Evolutionary conservation across 208 protist genomes (phyloP).

Genomic region (Acanthamoeba culbertsoni): DNA sequence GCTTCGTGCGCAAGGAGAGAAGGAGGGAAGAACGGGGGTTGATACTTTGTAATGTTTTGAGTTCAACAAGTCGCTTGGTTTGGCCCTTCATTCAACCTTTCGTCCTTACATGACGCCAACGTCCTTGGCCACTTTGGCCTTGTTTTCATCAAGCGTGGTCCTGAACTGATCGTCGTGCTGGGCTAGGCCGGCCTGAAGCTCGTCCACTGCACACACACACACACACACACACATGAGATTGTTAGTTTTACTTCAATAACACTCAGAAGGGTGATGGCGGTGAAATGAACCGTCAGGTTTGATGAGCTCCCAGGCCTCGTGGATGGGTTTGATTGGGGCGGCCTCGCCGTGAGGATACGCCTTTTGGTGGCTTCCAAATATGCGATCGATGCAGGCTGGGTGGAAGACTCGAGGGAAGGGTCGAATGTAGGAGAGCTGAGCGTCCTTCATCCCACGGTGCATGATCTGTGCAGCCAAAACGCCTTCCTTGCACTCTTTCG

Average conservation of each 20-base stretch:
- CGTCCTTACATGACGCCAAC: constrained; percentile 16
- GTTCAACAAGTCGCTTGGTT: too few species aligned
- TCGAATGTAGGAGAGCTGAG: constrained; percentile 21
- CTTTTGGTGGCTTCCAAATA: constrained; percentile 1
- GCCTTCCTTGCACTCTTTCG: constrained; percentile 21
- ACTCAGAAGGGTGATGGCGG: background rate
- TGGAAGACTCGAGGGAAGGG: constrained; percentile 44
- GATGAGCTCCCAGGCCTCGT: constrained; percentile 6
- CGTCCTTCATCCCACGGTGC: constrained; percentile 40
- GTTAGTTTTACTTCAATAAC: too few species aligned
- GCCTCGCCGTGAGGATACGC: background rate
- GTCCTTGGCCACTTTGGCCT: constrained; percentile 43
- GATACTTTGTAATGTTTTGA: too few species aligned
- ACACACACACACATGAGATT: too few species aligned
- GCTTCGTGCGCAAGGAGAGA: too few species aligned
- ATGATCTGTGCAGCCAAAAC: constrained; percentile 39
- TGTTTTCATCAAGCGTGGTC: constrained; percentile 22
- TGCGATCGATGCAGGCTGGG: background rate
- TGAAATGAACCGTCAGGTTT: background rate
- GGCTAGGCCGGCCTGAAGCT: constrained; percentile 14
- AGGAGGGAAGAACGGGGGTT: too few species aligned
- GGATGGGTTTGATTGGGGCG: background rate
- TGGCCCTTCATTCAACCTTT: too few species aligned
- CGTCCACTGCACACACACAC: background rate
- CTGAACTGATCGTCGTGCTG: constrained; percentile 49